Base-by-base conservation (phyloP, 305 asterid species). In the Solanum hybrid region DNA sequence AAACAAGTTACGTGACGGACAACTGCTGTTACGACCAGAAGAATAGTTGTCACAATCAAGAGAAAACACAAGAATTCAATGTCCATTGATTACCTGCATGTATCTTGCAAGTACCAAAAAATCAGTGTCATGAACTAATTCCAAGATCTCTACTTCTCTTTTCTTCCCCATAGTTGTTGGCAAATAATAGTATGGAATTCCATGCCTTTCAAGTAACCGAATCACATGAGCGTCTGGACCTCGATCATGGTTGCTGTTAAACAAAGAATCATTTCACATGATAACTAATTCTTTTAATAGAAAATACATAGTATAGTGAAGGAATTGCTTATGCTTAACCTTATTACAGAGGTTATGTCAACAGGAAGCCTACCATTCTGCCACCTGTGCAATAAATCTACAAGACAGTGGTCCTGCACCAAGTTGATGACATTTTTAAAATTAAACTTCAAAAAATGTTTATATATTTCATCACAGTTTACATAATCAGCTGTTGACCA, bases 41-140 rank as follows among this genome's bases (percentile, higher is more conserved):
- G 71, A 83, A 31, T 31, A 3, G 13, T 2, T 20, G 42, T 11
- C 4, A 85, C 8, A 85, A 22, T 85, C 42, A 57, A 84, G 88
- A 85, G 88, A 46, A 51, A 51, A 33, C 42, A 51, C 31, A 20
- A 18, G 75, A 84, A 22, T 84, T 51, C 40, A 0, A 84, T 84
- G 75, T 84, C 75, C 31, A 6, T 57, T 31, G 39, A 69, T 90
- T 92, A 96, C 99, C 98, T 97, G 99, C 99, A 97, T 96, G 95
- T 97, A 97, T 94, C 99, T 95, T 89, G 99, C 99, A 93, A 97
- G 99, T 90, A 97, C 95, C 82, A 97, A 91, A 92, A 97, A 96
- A 91, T 96, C 97, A 6, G 98, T 95, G 93, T 95, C 98, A 93
- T 93, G 93, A 88, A 95, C 97, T 93, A 96, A 89, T 69, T 94